A percentile compares a stretch with the other conserved stretches of the same genome.
Evolutionary conservation across 106 monocot genomes (phyloP).

Genomic region (Dendrobium nobile): DNA sequence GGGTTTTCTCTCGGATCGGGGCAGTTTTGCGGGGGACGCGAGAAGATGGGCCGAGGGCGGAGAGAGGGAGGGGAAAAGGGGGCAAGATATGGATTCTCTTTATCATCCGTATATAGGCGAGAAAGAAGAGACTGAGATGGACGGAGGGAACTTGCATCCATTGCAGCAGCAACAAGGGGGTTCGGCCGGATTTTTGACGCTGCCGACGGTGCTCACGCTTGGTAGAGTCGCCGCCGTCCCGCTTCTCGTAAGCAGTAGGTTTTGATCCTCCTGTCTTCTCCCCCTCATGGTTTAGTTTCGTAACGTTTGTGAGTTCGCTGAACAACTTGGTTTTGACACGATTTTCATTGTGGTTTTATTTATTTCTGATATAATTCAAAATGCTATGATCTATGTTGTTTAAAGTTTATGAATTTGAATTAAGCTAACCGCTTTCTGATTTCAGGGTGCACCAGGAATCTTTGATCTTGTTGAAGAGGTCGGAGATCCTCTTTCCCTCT

Average conservation of each 20-base stretch:
- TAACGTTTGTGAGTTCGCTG: neutral
- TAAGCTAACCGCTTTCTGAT: too few relatives aligned
- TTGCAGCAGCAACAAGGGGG: conserved; percentile 1
- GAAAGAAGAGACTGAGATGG: neutral
- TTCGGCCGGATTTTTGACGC: conserved; percentile 33
- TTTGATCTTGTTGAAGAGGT: too few relatives aligned
- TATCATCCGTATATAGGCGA: neutral
- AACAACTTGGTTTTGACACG: too few relatives aligned
- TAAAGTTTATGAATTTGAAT: too few relatives aligned
- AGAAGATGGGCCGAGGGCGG: neutral
- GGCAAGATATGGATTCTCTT: neutral
- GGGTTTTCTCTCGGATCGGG: neutral
- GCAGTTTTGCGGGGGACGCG: neutral
- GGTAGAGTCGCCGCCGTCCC: conserved; percentile 65
- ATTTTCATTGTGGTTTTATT: too few relatives aligned
- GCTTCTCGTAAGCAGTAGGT: conserved; percentile 60
- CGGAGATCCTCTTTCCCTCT: too few relatives aligned
- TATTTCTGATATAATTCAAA: too few relatives aligned
- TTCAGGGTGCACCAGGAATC: too few relatives aligned
- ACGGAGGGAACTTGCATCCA: neutral
- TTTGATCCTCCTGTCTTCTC: conserved; percentile 5
- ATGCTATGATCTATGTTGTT: too few relatives aligned
- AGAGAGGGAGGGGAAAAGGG: neutral
- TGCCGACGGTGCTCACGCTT: conserved; percentile 63
- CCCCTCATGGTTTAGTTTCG: neutral